phyloP scores from a whole-genome alignment of 495 filamentous ascomycete genomes.

The Talaromyces stipitatus region DNA sequence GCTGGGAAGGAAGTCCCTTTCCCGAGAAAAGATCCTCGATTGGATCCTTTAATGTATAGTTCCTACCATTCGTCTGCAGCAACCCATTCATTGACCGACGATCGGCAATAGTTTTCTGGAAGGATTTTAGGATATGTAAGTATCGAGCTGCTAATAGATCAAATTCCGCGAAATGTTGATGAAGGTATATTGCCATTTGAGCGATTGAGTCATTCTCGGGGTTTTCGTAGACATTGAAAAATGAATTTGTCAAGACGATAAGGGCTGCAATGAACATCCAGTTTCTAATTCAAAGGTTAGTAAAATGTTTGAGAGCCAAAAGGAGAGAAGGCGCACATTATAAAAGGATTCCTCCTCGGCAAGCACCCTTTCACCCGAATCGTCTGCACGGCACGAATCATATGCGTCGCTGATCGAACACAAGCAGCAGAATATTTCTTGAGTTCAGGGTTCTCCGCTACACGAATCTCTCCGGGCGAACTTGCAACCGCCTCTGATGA shows the following conservation, averaged over 20 bases:
- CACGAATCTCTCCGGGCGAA: background rate
- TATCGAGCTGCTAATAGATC: constrained; percentile 3
- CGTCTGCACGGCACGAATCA: constrained; percentile 8
- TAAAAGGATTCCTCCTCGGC: constrained; percentile 4
- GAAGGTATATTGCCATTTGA: constrained; percentile 1
- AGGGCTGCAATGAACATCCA: constrained; percentile 8
- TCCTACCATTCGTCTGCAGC: background rate
- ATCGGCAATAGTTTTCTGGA: constrained; percentile 5
- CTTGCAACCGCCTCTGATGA: background rate
- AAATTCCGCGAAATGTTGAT: constrained; percentile 4
- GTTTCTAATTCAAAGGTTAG: background rate
- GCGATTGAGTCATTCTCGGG: constrained; percentile 7
- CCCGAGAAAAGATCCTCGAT: constrained; percentile 5
- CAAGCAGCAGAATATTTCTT: constrained; percentile 7
- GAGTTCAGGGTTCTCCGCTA: constrained; percentile 4
- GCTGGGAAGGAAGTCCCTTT: background rate
- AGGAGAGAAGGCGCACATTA: constrained; percentile 5
- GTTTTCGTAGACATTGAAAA: constrained; percentile 8
- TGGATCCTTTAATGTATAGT: background rate
- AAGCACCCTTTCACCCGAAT: constrained; percentile 6
- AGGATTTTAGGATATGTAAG: constrained; percentile 2
- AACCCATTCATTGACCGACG: background rate
- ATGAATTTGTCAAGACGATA: constrained; percentile 2
- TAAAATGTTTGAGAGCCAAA: background rate
- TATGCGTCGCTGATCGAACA: constrained; percentile 5